phyloP scores from a whole-genome alignment of 176 grass and related monocot species.

The Oryza nivara region DNA sequence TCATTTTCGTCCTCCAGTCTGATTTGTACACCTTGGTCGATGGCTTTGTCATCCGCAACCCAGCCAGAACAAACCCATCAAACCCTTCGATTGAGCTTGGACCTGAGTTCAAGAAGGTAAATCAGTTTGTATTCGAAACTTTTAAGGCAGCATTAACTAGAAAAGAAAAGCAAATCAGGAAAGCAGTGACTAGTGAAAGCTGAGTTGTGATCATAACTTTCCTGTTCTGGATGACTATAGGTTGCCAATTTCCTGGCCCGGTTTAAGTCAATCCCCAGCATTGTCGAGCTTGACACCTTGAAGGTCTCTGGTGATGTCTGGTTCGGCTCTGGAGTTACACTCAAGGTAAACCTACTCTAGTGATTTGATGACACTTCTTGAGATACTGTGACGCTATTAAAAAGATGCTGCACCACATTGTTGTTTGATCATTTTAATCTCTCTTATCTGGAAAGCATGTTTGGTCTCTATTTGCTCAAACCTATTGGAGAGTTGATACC shows the following conservation, averaged over 20 bases:
- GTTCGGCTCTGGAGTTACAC: conserved; percentile 76
- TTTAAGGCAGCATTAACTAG: not conserved
- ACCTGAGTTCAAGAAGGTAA: conserved; percentile 97
- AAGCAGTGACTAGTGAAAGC: not conserved
- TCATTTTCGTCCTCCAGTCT: conserved; percentile 62
- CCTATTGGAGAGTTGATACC: not conserved
- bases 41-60: conserved; percentile 92
- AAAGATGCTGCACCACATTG: not conserved
- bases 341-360: conserved; percentile 66
- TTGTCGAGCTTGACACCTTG: conserved; percentile 91
- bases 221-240: conserved; percentile 38
- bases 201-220: not conserved
- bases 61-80: conserved; percentile 70
- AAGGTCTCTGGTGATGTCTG: conserved; percentile 96
- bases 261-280: conserved; percentile 96
- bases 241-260: conserved; percentile 87
- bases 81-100: conserved; percentile 93
- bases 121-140: conserved; percentile 6
- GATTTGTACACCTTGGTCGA: conserved; percentile 97
- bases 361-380: not conserved
- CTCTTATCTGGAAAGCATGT: not conserved
- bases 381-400: not conserved
- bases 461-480: not conserved
- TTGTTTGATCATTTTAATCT: not conserved
- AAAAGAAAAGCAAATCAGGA: not conserved